phyloP scores from a whole-genome alignment of 2,329 filamentous ascomycete genomes.

The Botryotinia narcissicola region DNA sequence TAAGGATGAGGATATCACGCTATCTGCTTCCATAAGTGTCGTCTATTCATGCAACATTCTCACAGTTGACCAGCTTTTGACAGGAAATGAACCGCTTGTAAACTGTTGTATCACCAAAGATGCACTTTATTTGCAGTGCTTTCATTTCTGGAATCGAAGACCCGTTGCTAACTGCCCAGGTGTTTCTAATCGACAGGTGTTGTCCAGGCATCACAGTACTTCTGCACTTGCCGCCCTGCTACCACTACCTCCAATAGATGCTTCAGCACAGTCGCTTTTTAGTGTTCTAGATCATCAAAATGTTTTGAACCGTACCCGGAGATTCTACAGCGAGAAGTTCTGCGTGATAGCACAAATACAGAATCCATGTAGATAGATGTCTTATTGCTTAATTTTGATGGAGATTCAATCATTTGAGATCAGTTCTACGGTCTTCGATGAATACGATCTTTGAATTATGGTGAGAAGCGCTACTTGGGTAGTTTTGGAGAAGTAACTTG shows the following conservation, averaged over 20 bases:
- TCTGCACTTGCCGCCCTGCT: neutral
- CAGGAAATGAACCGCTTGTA: accelerated
- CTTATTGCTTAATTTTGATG: neutral
- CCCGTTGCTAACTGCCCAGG: accelerated
- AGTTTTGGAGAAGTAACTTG: neutral
- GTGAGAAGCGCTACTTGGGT: too few species aligned
- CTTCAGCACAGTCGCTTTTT: neutral
- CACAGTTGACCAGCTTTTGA: neutral
- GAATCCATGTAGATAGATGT: too few species aligned
- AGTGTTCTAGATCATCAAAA: neutral
- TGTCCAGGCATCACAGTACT: neutral
- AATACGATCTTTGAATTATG: neutral
- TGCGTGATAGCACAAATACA: neutral
- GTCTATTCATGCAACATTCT: neutral
- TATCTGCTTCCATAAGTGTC: neutral
- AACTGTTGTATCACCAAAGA: neutral
- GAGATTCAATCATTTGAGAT: neutral
- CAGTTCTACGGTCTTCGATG: accelerated
- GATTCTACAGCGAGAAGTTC: neutral
- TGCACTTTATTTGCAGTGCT: accelerated
- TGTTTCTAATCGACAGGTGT: neutral
- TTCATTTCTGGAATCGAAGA: neutral
- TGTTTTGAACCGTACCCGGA: neutral
- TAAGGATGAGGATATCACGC: neutral
- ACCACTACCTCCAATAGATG: neutral